Evolutionary conservation across 768 basidiomycete genomes (phyloP).

Genomic region (Boletus tomentosulus): DNA sequence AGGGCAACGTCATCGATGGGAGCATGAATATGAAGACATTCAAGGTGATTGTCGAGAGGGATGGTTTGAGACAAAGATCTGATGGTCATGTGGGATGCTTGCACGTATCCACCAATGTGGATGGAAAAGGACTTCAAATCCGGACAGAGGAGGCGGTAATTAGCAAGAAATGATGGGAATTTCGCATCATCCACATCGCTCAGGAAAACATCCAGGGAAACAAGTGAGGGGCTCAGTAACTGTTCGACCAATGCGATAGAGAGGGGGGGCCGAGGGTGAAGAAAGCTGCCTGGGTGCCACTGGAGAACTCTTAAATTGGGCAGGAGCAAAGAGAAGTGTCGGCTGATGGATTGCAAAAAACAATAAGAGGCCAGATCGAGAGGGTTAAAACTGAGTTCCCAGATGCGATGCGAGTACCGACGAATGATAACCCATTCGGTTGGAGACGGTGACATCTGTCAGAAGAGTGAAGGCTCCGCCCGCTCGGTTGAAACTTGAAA

Average conservation of each 20-base stretch:
- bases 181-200: background rate
- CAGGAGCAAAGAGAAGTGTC: background rate
- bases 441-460: background rate
- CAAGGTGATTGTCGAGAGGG: background rate
- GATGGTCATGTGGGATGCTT: background rate
- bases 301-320: conserved; percentile 2
- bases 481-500: background rate
- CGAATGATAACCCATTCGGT: background rate
- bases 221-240: background rate
- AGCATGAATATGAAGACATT: background rate
- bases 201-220: background rate
- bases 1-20: background rate
- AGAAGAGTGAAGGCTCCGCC: background rate
- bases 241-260: background rate
- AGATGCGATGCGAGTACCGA: conserved; percentile 3
- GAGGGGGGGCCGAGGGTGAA: background rate
- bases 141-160: background rate
- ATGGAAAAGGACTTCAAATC: background rate
- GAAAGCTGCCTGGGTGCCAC: background rate
- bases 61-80: background rate
- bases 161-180: background rate
- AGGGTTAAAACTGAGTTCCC: background rate
- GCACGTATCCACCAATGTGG: background rate
- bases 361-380: background rate
- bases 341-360: conserved; percentile 1